Base-by-base conservation (phyloP, 495 filamentous ascomycete species). In the Neurospora intermedia region DNA sequence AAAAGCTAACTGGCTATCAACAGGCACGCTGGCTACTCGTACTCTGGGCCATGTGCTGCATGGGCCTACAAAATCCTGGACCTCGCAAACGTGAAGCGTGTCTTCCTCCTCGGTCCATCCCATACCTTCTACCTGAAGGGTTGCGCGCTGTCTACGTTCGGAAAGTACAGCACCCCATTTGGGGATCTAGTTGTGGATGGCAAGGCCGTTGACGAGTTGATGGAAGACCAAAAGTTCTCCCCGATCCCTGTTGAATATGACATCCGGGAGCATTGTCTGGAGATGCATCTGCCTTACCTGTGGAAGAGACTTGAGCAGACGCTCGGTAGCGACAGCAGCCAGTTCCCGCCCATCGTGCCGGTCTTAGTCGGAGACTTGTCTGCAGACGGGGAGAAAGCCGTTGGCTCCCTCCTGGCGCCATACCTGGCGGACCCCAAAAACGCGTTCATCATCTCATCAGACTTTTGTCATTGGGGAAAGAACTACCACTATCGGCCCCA, bases 391-490 rank as follows among this genome's bases (percentile, higher is more conserved):
- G 96, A 98, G 82, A 86, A 87, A 72, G 80, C 83, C 38, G 92
- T 91, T 74, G 96, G 94, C 1, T 46, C 79, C 48, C 71, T 97
- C 38, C 84, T 98, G n/a, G 89, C 92, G 39, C 89, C 91, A 3
- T 97, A 96, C 77, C 83, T 98, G 9, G 84, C 87, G 46, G 92
- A 97, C 78, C 89, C 89, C 4, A 85, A 85, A 23, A 96, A 91
- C 74, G 88, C 91, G 11, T 98, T 97, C 80, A 88, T 98, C 75
- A 87, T 98, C 71, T 93, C 90, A 79, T 97, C 94, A 5, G 96
- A 99, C 79, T 99, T 99, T 80, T 97, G 95, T 74, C 96, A 99
- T 82, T 99, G 96, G 96, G 96, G 96, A 23, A 77, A 86, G 20
- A 88, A 94, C 20, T 99, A 98, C 81, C 85, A 85, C 45, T 99